Base-by-base conservation (phyloP, 2,329 filamentous ascomycete genomes). In the Clonostachys rhizophaga region DNA sequence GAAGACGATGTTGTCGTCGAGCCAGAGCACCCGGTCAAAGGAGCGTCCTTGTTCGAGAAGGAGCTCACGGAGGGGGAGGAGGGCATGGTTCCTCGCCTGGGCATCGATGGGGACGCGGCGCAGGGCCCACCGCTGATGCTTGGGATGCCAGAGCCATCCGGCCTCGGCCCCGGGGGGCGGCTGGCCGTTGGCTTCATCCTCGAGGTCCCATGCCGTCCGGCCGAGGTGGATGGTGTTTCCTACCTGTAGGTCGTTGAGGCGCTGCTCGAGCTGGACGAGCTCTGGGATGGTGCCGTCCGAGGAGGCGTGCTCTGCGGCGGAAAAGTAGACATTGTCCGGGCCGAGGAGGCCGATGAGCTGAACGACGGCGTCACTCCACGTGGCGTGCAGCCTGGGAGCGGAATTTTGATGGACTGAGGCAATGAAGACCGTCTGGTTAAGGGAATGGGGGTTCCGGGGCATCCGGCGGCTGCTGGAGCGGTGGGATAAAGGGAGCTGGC, bases 141-240 rank as follows among this genome's bases (percentile, higher is more conserved):
- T 74, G 24, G 69, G 56, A 8, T 75, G 62, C n/a, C 81, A 35
- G 9, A 47, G n/a, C 45, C 45, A 47, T n/a, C 44, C 44, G 8
- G 17, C 35, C 24, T 30, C 24, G 18, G 1, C 5, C 14, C 20
- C 9, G 14, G 17, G 20, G 2, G 41, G 12, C 13, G 40, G 45
- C 37, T 30, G n/a, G 10, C 35, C n/a, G 45, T n/a, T 33, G 30
- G 39, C 45, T n/a, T 42, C n/a, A 5, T 24, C 24, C 30, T 42
- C 37, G 9, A 52, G 68, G 34, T 71, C 61, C 3, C 53, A 56
- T 53, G 85, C 87, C 5, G 82, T 83, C 47, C 80, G 66, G 61
- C 89, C 86, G 62, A 79, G 83, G 49, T 82, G 86, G 3, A 84
- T 84, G 44, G 81, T 84, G 62, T 88, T 84, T 54, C 83, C 76